Percentiles rank a stretch among this genome's conserved stretches.
Conservation (phyloP, 495 filamentous ascomycete species). For the Xylaria cubensis region DNA sequence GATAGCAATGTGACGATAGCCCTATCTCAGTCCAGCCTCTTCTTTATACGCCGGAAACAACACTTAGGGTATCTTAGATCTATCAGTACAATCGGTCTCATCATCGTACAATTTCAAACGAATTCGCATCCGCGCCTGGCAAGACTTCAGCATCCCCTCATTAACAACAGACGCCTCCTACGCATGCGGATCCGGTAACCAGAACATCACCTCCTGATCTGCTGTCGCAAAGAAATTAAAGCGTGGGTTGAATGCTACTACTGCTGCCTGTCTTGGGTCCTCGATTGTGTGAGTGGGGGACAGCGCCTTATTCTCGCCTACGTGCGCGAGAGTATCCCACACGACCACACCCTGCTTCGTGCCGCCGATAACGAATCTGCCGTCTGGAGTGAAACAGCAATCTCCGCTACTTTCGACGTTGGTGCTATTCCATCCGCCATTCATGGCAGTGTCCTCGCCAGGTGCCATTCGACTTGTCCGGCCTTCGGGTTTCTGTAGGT, state of each 20-base stretch:
- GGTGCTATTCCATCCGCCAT: constrained; percentile 38
- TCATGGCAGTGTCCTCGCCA: constrained; percentile 48
- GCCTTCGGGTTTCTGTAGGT: constrained; percentile 55
- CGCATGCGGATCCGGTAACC: constrained; percentile 78
- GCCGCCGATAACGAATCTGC: constrained; percentile 83
- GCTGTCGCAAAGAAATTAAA: constrained; percentile 89
- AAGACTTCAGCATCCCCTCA: background rate
- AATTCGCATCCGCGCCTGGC: background rate
- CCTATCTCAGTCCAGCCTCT: background rate
- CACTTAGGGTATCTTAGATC: constrained; percentile 39
- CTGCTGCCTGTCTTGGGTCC: constrained; percentile 68
- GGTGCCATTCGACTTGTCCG: constrained; percentile 54
- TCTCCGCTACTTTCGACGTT: constrained; percentile 70
- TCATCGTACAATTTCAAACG: constrained; percentile 21
- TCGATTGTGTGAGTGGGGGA: constrained; percentile 70
- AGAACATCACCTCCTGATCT: constrained; percentile 87
- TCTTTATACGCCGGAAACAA: constrained; percentile 36
- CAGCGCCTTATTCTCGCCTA: constrained; percentile 63
- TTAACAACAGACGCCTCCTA: constrained; percentile 30
- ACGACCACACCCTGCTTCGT: constrained; percentile 74
- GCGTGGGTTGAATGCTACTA: constrained; percentile 87
- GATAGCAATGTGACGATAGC: background rate
- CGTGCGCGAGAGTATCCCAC: constrained; percentile 75
- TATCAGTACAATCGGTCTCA: constrained; percentile 9
- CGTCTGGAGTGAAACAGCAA: constrained; percentile 86